Percentiles rank a stretch among this genome's conserved stretches.
These are phyloP conservation scores for Pythium aristosporum DNA, from an alignment of 352 stramenopile species.

Conservation along the genomic window DNA sequence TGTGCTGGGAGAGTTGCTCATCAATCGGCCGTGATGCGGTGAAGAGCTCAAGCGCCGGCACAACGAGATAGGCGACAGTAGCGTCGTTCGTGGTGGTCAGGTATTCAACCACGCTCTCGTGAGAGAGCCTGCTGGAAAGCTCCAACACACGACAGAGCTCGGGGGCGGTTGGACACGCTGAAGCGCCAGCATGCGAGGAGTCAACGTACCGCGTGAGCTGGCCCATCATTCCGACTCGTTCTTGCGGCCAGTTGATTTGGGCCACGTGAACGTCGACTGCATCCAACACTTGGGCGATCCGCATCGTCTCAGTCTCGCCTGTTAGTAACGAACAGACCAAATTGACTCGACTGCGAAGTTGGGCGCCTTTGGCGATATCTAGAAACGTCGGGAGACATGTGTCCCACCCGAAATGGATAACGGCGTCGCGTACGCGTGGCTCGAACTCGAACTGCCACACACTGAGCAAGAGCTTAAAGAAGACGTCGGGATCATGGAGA, in stretches of 20 bases:
- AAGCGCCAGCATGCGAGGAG: neutral
- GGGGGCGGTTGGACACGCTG: neutral
- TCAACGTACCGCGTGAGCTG: neutral
- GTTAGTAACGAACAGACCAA: slow-evolving; percentile 7
- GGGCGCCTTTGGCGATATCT: neutral
- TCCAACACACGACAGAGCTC: slow-evolving; percentile 2
- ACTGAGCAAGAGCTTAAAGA: neutral
- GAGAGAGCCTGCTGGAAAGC: neutral
- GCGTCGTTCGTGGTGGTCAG: neutral
- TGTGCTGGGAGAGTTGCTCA: neutral
- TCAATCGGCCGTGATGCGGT: neutral
- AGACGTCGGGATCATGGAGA: neutral
- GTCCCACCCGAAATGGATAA: slow-evolving; percentile 8
- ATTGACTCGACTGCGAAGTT: slow-evolving; percentile 2
- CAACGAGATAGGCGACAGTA: neutral
- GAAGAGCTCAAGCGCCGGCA: slow-evolving; percentile 6
- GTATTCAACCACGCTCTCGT: neutral
- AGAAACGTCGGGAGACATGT: neutral
- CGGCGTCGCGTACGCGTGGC: neutral
- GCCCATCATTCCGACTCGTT: neutral
- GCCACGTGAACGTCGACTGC: neutral
- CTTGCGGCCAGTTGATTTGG: neutral
- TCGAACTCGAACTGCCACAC: neutral
- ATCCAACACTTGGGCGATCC: slow-evolving; percentile 1
- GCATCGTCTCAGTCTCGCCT: neutral